Conservation (phyloP, 2,329 filamentous ascomycete species). For the Sporothrix phasma region DNA sequence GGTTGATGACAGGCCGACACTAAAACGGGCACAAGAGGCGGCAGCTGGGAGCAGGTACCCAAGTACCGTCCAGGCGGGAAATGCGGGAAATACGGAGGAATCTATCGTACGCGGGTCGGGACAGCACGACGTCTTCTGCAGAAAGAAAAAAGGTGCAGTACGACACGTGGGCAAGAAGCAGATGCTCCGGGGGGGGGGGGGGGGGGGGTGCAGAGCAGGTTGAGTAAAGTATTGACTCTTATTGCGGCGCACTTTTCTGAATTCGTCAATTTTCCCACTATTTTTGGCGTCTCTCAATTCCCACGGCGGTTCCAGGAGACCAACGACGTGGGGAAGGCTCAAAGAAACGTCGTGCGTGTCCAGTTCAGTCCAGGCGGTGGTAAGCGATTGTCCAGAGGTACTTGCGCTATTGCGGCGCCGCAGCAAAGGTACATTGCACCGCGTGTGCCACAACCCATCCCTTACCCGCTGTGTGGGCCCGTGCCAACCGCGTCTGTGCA, state of each 20-base stretch:
- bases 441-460: conserved; percentile 14
- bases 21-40: conserved; percentile 3
- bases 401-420: not conserved
- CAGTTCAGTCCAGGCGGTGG: not conserved
- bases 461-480: conserved; percentile 20
- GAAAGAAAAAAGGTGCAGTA: not conserved
- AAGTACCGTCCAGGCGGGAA: not conserved
- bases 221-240: too few species aligned
- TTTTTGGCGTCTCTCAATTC: not conserved
- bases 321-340: conserved; percentile 13
- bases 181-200: not conserved
- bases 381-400: not conserved
- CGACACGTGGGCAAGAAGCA: not conserved
- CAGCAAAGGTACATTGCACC: not conserved
- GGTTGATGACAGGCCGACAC: conserved; percentile 6
- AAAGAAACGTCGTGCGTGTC: not conserved
- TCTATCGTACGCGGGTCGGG: not conserved
- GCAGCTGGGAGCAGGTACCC: conserved; percentile 1
- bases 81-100: not conserved
- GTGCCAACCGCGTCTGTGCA: conserved; percentile 22
- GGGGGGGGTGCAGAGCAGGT: not conserved
- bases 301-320: conserved; percentile 9
- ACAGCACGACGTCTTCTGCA: not conserved
- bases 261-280: conserved; percentile 1
- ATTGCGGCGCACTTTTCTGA: not conserved